Evolutionary conservation across 495 filamentous ascomycete genomes (phyloP), one percentile per base, ranked within the genome.

Genomic region (Tuber magnatum): DNA sequence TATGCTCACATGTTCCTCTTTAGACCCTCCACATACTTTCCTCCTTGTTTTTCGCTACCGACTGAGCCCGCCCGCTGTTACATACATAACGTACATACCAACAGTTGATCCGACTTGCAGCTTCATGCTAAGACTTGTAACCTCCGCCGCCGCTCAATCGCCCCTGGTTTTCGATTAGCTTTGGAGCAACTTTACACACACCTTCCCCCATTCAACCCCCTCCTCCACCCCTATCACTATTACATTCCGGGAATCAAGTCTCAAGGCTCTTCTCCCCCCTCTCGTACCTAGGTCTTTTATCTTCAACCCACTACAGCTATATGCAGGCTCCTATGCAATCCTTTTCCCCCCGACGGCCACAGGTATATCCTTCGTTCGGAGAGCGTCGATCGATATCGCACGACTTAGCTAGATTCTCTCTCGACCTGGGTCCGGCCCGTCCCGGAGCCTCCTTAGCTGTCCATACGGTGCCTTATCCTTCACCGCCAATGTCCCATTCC

Each of bases 401-500:
- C 83, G 89, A 91, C 84, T 87, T 90, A 83, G 88, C 90, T 83
- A 87, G 88, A 85, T 88, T 90, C 82, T 85, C 88, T 84, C 89
- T 92, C 82, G 90, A 92, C 86, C 86, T 90, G 84, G 86, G 87
- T 84, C 88, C 89, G 87, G 86, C 88, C 83, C 85, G 86, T 86
- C 86, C 87, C 89, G 90, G 89, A 87, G 88, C 88, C 84, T 89
- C 87, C 86, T 87, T 87, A 87, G 85, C 84, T 89, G 86, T 86
- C 88, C 87, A 85, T 82, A 86, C 83, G 80, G 86, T 88, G 88
- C 90, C 89, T 84, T 88, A 91, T 84, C 88, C 89, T 85, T 91
- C 90, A 87, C 91, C 90, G 88, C 90, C 91, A 88, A 94, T 94
- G 92, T 93, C 92, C 88, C 90, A 90, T 84, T 91, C 90, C 86